Base-by-base conservation (phyloP, 2,329 filamentous ascomycete genomes). In the Pseudocercospora musae region DNA sequence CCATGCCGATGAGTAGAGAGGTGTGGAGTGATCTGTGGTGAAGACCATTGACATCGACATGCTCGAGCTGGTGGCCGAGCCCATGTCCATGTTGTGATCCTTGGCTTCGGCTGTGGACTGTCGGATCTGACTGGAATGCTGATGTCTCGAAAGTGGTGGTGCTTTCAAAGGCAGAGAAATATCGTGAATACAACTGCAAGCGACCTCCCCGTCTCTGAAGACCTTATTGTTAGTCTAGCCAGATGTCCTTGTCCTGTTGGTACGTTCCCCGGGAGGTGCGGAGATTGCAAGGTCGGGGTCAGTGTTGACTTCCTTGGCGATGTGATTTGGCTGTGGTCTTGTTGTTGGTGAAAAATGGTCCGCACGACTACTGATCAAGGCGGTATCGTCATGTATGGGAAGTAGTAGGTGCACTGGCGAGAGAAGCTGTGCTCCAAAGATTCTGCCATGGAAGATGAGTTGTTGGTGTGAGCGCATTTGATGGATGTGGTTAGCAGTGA, bases 1-100 rank as follows among this genome's bases (percentile, higher is more conserved):
- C 92, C 93, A 98, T 57, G 81, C 75, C 21, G 78, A 75, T 15
- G 90, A 88, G 79, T 83, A 91, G 50, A 92, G 81, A 2, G 88
- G 81, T 0, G 88, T 90, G 59, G 74, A 77, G 52, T 85, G 85
- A 60, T 80, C 78, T 66, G 82, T 85, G 69, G 87, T 87, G 82
- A 95, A 95, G 64, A 79, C 77, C 83, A 85, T 85, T 50, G 73
- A 69, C 84, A 85, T 86, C 54, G 66, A 65, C 66, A 73, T 72
- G 52, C 59, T 57, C 63, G 64, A 54, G 52, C 52, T 54, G 52
- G 44, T 23, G 8, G 29, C 15, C 15, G 50, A 58, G 18, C 54
- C 60, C 62, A 63, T 63, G 23, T 59, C 54, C 61, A 63, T 63
- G 50, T 63, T 63, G 50, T 63, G 40, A 29, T 61, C 58, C 58